phyloP scores from a whole-genome alignment of 2,329 filamentous ascomycete species.

The Trichophaea hybrida region DNA sequence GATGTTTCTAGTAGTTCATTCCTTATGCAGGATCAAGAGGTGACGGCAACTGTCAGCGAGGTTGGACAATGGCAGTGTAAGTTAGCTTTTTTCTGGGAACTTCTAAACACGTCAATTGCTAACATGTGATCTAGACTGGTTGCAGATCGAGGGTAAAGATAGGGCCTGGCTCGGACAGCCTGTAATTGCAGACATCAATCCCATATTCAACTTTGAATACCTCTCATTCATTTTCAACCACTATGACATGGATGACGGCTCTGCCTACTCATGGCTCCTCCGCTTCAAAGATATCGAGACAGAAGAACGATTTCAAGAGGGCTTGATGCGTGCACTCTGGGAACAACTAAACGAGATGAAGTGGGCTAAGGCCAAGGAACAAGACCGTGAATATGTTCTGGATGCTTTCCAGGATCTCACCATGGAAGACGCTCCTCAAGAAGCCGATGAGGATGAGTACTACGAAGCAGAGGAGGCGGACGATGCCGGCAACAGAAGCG shows the following conservation, averaged over 20 bases:
- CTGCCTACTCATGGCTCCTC: conserved; percentile 87
- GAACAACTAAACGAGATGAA: conserved; percentile 89
- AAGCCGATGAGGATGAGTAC: conserved; percentile 40
- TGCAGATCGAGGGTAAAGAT: conserved; percentile 64
- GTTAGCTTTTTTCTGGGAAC: neutral
- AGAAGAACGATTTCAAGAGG: conserved; percentile 79
- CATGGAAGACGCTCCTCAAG: conserved; percentile 59
- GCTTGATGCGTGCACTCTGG: conserved; percentile 90
- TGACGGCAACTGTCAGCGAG: conserved; percentile 70
- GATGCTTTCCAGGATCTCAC: conserved; percentile 90
- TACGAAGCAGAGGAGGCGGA: conserved; percentile 45
- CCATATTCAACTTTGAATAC: conserved; percentile 97
- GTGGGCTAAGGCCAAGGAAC: conserved; percentile 84
- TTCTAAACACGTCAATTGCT: neutral
- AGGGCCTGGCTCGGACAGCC: conserved; percentile 77
- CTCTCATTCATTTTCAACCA: conserved; percentile 99
- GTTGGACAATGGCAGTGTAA: conserved; percentile 69
- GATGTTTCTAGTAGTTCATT: conserved; percentile 82
- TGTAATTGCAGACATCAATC: conserved; percentile 82
- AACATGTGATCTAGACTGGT: conserved; percentile 47
- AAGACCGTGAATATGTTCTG: conserved; percentile 83
- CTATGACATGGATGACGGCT: conserved; percentile 58
- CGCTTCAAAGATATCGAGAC: conserved; percentile 74
- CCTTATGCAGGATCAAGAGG: conserved; percentile 57
- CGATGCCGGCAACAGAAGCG: conserved; percentile 51